These are phyloP conservation scores for Beauveria bassiana DNA, from an alignment of 2,329 filamentous ascomycete species.

Conservation along the genomic window DNA sequence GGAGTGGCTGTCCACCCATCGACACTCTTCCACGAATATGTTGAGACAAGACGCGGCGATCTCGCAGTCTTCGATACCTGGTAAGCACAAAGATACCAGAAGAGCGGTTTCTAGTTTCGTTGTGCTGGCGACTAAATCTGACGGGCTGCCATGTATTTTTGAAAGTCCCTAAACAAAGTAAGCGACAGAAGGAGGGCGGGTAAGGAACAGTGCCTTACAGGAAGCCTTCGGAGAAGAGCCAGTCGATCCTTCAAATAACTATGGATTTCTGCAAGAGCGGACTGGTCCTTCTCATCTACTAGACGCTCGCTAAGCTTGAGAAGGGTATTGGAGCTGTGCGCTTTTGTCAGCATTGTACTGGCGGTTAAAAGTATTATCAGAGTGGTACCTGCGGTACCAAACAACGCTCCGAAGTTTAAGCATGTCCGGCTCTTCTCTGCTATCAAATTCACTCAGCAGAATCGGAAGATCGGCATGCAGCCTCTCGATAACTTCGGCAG, in stretches of 20 bases:
- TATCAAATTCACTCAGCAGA: slow-evolving; percentile 20
- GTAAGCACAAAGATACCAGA: slow-evolving; percentile 56
- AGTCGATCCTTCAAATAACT: slow-evolving; percentile 50
- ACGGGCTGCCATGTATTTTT: slow-evolving; percentile 44
- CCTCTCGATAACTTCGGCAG: slow-evolving; percentile 38
- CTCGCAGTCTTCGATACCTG: slow-evolving; percentile 58
- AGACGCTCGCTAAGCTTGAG: slow-evolving; percentile 43
- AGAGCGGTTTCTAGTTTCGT: slow-evolving; percentile 55
- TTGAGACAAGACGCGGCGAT: slow-evolving; percentile 55
- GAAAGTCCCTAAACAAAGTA: slow-evolving; percentile 40
- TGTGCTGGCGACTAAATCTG: slow-evolving; percentile 44
- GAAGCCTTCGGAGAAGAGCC: slow-evolving; percentile 41
- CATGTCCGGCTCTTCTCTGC: slow-evolving; percentile 19
- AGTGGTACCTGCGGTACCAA: slow-evolving; percentile 44
- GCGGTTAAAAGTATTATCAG: background rate
- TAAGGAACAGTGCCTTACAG: slow-evolving; percentile 27
- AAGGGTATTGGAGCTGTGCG: slow-evolving; percentile 28
- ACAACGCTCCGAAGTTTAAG: slow-evolving; percentile 32
- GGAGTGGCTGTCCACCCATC: slow-evolving; percentile 42
- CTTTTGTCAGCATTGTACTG: background rate
- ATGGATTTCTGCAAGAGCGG: slow-evolving; percentile 40
- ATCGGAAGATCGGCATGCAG: slow-evolving; percentile 32
- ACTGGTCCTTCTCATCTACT: slow-evolving; percentile 33
- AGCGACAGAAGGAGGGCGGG: background rate
- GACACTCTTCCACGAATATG: slow-evolving; percentile 54